Percentiles rank a stretch among this genome's conserved stretches.
phyloP scores from a whole-genome alignment of 2,329 filamentous ascomycete genomes.

The Curvularia spicifera region DNA sequence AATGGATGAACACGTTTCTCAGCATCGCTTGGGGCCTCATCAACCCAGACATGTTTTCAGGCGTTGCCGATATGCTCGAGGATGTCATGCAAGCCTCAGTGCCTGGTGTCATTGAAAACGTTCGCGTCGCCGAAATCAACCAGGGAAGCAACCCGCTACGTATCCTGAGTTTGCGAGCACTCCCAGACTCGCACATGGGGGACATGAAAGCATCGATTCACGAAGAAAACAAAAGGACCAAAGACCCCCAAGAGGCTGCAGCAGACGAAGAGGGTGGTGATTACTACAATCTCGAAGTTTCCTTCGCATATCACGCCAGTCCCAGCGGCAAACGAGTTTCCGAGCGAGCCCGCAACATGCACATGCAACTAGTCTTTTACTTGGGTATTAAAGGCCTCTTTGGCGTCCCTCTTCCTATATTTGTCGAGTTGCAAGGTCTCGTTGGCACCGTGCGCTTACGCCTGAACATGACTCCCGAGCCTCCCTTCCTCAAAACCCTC shows the following conservation, averaged over 20 bases:
- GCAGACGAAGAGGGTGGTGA: constrained; percentile 90
- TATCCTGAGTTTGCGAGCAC: constrained; percentile 82
- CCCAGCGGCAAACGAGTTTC: constrained; percentile 73
- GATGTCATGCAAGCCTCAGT: constrained; percentile 98
- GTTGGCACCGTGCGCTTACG: constrained; percentile 85
- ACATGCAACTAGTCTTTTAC: constrained; percentile 95
- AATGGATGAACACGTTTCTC: constrained; percentile 92
- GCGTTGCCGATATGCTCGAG: constrained; percentile 88
- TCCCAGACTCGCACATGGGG: constrained; percentile 81
- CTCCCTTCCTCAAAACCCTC: constrained; percentile 88
- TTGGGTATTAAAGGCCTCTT: constrained; percentile 88
- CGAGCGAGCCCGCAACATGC: constrained; percentile 91
- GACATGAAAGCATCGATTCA: constrained; percentile 83
- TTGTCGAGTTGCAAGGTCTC: constrained; percentile 87
- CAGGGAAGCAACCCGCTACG: constrained; percentile 91
- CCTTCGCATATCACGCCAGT: constrained; percentile 88
- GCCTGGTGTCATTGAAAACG: constrained; percentile 88
- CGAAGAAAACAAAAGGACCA: constrained; percentile 77
- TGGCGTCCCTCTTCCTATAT: constrained; percentile 85
- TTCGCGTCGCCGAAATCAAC: constrained; percentile 92
- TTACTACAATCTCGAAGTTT: constrained; percentile 90
- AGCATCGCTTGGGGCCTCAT: constrained; percentile 87
- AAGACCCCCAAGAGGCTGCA: constrained; percentile 84
- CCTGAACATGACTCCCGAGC: constrained; percentile 84
- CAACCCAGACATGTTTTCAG: constrained; percentile 94